These are phyloP conservation scores for Leccinum obscurum DNA, from an alignment of 768 basidiomycete genomes.

Conservation along the genomic window DNA sequence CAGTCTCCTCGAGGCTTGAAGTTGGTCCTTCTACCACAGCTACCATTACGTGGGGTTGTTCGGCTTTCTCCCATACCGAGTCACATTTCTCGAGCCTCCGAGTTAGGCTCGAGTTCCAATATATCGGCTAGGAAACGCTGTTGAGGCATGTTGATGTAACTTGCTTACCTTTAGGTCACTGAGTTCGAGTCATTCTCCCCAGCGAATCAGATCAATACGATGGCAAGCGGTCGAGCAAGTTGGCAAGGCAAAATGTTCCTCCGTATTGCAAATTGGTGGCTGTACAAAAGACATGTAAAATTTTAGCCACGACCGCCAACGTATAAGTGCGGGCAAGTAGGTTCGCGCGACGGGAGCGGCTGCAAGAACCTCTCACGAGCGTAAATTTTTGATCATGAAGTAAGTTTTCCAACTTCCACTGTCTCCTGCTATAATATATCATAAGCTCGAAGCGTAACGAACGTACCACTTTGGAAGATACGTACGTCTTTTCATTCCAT, in stretches of 20 bases:
- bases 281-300: too few relatives aligned
- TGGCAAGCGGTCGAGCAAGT: not conserved
- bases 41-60: not conserved
- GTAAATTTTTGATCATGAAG: too few relatives aligned
- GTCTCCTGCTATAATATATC: too few relatives aligned
- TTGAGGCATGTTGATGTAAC: not conserved
- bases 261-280: too few relatives aligned
- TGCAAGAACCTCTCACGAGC: too few relatives aligned
- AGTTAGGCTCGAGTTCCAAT: too few relatives aligned
- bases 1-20: not conserved
- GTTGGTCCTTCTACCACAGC: not conserved
- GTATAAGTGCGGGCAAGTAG: not conserved
- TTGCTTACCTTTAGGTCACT: too few relatives aligned
- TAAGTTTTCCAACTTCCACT: too few relatives aligned
- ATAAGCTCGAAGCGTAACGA: too few relatives aligned
- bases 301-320: not conserved
- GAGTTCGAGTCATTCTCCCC: not conserved
- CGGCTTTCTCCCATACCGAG: not conserved
- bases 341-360: too few relatives aligned
- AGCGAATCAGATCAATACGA: not conserved
- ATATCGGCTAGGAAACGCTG: not conserved
- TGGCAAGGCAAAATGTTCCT: not conserved
- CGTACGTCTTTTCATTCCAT: too few relatives aligned
- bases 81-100: not conserved
- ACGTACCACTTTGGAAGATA: too few relatives aligned